A percentile compares a stretch with the other conserved stretches of the same genome.
These are phyloP conservation scores for Fusarium secorum DNA, from an alignment of 2,329 filamentous ascomycete genomes.

Conservation along the genomic window DNA sequence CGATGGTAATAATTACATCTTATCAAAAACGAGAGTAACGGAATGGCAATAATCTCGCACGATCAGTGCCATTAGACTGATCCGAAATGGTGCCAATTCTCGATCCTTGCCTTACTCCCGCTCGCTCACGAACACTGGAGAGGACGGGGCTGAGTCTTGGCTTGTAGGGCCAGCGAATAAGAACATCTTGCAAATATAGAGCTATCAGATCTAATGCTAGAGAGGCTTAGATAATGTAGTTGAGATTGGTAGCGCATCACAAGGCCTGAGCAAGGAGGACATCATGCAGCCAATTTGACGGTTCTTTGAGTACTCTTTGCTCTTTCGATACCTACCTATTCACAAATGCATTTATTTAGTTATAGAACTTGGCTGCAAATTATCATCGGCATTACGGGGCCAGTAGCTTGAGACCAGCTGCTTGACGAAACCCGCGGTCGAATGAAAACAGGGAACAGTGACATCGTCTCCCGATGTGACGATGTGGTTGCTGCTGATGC, in stretches of 20 bases:
- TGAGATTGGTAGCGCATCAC: background rate
- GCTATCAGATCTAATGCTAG: background rate
- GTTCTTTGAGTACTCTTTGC: background rate
- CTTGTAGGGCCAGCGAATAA: background rate
- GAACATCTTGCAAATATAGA: background rate
- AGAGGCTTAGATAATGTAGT: background rate
- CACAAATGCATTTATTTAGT: slow-evolving; percentile 23
- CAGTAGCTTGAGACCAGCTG: slow-evolving; percentile 1
- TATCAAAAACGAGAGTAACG: background rate
- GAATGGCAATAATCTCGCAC: background rate
- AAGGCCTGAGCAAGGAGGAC: background rate
- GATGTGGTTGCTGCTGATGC: background rate
- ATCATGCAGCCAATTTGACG: background rate
- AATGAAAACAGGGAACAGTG: background rate
- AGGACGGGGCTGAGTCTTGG: background rate
- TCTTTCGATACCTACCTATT: background rate
- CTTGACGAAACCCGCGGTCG: background rate
- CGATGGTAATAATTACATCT: background rate
- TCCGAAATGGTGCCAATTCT: background rate
- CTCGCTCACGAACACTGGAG: background rate
- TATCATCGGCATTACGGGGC: slow-evolving; percentile 8
- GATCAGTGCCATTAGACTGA: background rate
- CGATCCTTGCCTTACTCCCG: background rate
- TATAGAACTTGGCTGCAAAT: slow-evolving; percentile 21
- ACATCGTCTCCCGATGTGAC: background rate